Base-by-base conservation (phyloP, 768 basidiomycete genomes). In the Lactarius sanguifluus region DNA sequence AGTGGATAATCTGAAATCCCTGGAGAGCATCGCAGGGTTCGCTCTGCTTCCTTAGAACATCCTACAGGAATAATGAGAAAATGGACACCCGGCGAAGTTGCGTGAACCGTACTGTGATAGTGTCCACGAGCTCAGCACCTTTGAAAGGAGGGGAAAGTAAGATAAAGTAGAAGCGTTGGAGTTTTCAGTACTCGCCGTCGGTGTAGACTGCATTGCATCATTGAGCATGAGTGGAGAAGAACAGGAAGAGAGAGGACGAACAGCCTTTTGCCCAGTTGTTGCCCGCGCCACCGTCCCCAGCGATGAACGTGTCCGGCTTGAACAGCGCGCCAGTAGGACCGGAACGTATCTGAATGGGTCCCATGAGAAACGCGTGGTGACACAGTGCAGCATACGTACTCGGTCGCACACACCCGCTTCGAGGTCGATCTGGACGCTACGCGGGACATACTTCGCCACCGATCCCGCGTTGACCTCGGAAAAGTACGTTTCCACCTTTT, bases 201-300 rank as follows among this genome's bases (percentile, higher is more conserved):
- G 94, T 96, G 73, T 96, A 96, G 77, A 86, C 91, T 92, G 71
- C 64, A 13, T 57, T n/a, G 59, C 58, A 58, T 64, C 59, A 67
- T 43, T 43, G n/a, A 61, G 13, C 38, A 30, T 75, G 61, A 77
- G 69, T 66, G 25, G 64, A 69, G 41, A 36, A 59, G 23, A 32
- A 43, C 25, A 61, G 69, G 1, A 57, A 57, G 41, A 57, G n/a
- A 50, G 43, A 50, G 80, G 10, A 78, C 89, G 78, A 71, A 92
- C 91, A 92, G 83, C 92, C 93, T 79, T 97, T 96, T 18, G 94
- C 94, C 91, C 93, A 97, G 69, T 96, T 96, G 72, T 98, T 97
- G 20, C 94, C 95, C 1, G 94, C 88, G 59, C 86, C 83, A 64
- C 79, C 78, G 54, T 82, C 76, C 7, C 86, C 82, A 43, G 85